Conservation (phyloP, 192 early-diverging fungal species). For the Chytriomyces sp. region DNA sequence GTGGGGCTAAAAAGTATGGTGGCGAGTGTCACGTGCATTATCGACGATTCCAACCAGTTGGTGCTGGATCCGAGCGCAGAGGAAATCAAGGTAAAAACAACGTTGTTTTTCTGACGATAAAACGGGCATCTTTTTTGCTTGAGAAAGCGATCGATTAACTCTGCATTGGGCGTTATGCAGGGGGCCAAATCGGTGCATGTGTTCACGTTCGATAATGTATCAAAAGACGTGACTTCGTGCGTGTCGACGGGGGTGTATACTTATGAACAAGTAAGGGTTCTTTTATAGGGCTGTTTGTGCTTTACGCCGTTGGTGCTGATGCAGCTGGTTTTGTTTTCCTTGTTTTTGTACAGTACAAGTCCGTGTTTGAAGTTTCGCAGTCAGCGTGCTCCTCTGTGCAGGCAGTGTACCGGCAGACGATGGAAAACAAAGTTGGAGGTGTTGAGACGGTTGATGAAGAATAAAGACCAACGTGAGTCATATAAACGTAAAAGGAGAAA, state of each 20-base stretch:
- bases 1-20: constrained; percentile 76
- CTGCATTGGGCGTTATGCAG: constrained; percentile 30
- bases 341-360: constrained; percentile 7
- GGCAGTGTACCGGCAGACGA: constrained; percentile 9
- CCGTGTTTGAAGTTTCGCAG: neutral
- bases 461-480: no score
- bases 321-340: neutral
- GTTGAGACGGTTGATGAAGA: no score
- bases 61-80: constrained; percentile 81
- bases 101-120: no score
- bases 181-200: constrained; percentile 76
- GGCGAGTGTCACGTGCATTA: constrained; percentile 73
- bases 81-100: constrained; percentile 65
- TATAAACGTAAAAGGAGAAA: no score
- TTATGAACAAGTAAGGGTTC: constrained; percentile 60
- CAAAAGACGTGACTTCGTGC: constrained; percentile 58
- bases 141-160: neutral
- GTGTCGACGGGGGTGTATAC: constrained; percentile 79
- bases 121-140: neutral
- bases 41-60: constrained; percentile 58
- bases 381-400: constrained; percentile 7
- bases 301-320: neutral
- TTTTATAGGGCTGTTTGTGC: neutral
- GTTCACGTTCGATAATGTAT: constrained; percentile 78
- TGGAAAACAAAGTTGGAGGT: constrained; percentile 3